Evolutionary conservation across 345 rosid species (phyloP), one percentile per base, ranked within the genome.

Genomic region (Toxicodendron radicans): DNA sequence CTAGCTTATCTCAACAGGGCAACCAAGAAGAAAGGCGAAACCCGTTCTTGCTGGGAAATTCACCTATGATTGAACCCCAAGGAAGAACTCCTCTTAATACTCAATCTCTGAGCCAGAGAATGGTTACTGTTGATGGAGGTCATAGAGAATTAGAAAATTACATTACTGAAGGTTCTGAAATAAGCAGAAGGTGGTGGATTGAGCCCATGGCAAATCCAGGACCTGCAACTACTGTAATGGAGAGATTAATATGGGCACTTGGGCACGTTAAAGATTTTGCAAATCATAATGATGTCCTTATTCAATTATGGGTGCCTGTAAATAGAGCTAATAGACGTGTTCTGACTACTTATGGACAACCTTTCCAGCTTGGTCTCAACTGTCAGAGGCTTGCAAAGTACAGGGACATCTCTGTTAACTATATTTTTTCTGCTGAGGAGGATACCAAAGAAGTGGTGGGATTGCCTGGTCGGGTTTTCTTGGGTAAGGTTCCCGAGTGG

Each of bases 401-500:
- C 71, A 84, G 99, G 77, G 85, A 87, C 69, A 84, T 95, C 69
- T 95, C 99, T 3, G 85, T 82, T 74, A 83, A 82, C 14, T 95
- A 91, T 78, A 88, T 91, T 32, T 92, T 95, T 73, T 76, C 97
- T 12, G 92, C 92, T 1, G 90, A 92, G 78, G 87, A 90, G 79
- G 84, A 89, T 68, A 84, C 92, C 69, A 81, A 85, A 85, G 95
- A 87, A 24, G 20, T 73, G 49, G 74, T 79, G 70, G 99, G 99
- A 64, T 58, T 92, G 80, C 97, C 99, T 46, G 90, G 97, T 33
- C 86, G 97, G 41, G 99, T 95, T 64, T 92, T 86, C 87, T 74
- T 92, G 81, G 85, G 85, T 66, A 88, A 90, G 83, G 85, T 90
- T 73, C 98, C 98, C 45, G 99, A 95, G 82, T 95, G 98, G 97